Evolutionary conservation across 225 moss, liverwort and hornwort genomes (phyloP), one percentile per base, ranked within the genome.

Genomic region (Rhytidiadelphus loreus): DNA sequence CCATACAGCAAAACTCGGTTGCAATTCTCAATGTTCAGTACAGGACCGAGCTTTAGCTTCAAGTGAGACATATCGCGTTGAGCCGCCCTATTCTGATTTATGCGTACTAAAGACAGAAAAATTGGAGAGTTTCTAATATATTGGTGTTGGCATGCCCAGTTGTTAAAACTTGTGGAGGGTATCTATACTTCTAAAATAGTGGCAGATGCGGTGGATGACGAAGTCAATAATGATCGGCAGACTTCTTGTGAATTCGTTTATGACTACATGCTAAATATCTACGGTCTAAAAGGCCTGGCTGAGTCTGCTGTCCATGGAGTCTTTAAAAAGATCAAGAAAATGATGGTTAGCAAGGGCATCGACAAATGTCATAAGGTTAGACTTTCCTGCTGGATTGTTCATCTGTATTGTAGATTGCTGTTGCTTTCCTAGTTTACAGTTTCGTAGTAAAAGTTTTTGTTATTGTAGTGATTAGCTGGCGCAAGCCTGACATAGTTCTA

Each of bases 281-380:
- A 98, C 89, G 98, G 98, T 82, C 92, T 98, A 30, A 98, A 98
- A 87, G 93, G 97, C 84, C 91, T 98, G 86, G 97, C 98, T 33
- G 97, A 98, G 87, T 95, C 97, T 80, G 98, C 98, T 83, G 93
- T 98, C n/a, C 95, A 97, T 93, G 98, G 98, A n/a, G 91, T 98
- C 56, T 98, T 97, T 73, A 97, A 94, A 50, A 97, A 96, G 73
- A 96, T 96, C 60, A 94, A 95, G 92, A 83, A 89, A 56, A 87
- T 98, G 83, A 94, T 94, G 86, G 76, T 89, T 59, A 93, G 91
- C 88, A 97, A 94, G 92, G 93, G 96, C 83, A 97, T 95, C 78
- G 97, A 98, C 46, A 97, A 97, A 90, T 94, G 92, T 85, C 96
- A 97, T 69, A 97, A 97, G 98, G 98, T 97, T 76, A 66, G 84